A percentile compares a stretch with the other conserved stretches of the same genome.
Evolutionary conservation across 352 stramenopile genomes (phyloP).

Genomic region (Aphanomyces stellatus): DNA sequence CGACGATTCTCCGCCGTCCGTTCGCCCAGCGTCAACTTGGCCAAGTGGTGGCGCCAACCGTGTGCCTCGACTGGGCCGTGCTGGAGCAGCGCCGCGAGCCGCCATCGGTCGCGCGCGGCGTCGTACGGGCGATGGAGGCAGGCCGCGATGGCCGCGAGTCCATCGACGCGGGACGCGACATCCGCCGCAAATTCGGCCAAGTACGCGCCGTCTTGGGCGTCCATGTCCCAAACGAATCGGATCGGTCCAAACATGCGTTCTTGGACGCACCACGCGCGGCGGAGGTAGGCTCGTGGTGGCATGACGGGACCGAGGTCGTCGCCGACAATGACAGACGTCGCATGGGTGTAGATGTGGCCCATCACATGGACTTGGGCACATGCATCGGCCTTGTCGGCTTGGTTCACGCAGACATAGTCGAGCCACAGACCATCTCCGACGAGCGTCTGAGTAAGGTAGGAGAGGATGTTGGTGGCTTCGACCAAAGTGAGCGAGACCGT

Average conservation of each 20-base stretch:
- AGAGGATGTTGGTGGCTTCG: too few relatives aligned
- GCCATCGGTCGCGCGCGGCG: background rate
- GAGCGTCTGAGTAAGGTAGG: too few relatives aligned
- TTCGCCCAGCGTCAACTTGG: too few relatives aligned
- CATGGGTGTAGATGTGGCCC: background rate
- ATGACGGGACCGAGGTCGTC: background rate
- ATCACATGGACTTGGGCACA: background rate
- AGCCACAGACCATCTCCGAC: too few relatives aligned
- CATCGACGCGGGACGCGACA: background rate
- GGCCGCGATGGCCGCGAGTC: background rate
- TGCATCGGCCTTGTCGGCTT: background rate
- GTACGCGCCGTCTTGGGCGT: background rate
- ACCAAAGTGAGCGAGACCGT: too few relatives aligned
- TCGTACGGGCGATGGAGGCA: background rate
- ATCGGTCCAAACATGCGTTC: slow-evolving; percentile 8
- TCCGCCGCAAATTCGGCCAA: background rate
- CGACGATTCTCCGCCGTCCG: too few relatives aligned
- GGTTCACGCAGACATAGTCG: background rate
- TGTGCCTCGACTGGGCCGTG: too few relatives aligned
- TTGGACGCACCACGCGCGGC: slow-evolving; percentile 1
- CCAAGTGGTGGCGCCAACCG: too few relatives aligned
- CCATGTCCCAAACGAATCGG: background rate
- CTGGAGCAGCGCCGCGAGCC: background rate
- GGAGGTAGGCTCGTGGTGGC: background rate
- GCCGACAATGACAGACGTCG: background rate